Evolutionary conservation across 495 filamentous ascomycete species (phyloP).

Genomic region (Jackrogersella minutella): DNA sequence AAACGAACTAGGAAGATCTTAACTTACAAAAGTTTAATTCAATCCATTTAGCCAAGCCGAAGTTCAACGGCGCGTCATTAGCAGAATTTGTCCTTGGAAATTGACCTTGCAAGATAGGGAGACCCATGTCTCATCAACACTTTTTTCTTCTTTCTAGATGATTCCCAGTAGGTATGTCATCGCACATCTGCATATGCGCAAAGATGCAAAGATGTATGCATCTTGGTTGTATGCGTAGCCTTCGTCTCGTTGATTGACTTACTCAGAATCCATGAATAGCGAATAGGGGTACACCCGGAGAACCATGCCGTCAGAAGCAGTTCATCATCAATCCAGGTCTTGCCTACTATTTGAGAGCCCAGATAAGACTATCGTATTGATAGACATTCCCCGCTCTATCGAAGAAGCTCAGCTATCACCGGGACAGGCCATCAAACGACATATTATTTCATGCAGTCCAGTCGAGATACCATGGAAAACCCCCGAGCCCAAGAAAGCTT

Average conservation of each 20-base stretch:
- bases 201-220: not conserved
- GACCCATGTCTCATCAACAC: not conserved
- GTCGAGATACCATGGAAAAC: conserved; percentile 51
- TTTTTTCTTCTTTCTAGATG: not conserved
- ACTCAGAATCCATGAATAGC: conserved; percentile 10
- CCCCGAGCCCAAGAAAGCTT: conserved; percentile 52
- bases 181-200: not conserved
- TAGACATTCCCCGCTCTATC: conserved; percentile 57
- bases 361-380: conserved; percentile 46
- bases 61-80: conserved; percentile 6
- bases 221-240: not conserved
- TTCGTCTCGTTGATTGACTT: not conserved
- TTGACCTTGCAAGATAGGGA: not conserved
- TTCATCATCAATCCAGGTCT: conserved; percentile 23
- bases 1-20: no score
- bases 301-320: conserved; percentile 8
- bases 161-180: not conserved
- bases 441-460: conserved; percentile 49
- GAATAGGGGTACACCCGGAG: not conserved
- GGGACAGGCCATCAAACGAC: conserved; percentile 31
- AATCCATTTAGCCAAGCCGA: conserved; percentile 11
- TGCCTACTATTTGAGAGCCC: conserved; percentile 53
- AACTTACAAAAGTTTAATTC: no score
- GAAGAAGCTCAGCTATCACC: conserved; percentile 56
- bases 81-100: conserved; percentile 12